phyloP scores from a whole-genome alignment of 2,329 filamentous ascomycete species.

The Talaromyces sp. region DNA sequence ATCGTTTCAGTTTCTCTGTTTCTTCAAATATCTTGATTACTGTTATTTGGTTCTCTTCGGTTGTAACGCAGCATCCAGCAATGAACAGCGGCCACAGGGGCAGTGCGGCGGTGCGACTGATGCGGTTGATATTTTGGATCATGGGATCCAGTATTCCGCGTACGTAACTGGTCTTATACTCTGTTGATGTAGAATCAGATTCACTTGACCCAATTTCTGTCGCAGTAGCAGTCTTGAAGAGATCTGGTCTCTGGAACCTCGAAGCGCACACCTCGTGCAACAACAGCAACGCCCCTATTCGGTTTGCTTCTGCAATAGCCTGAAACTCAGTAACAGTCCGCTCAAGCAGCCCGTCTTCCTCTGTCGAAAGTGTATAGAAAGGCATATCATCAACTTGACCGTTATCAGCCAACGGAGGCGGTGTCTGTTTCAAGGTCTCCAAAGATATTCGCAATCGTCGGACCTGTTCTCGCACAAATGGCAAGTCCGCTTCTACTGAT shows the following conservation, averaged over 20 bases:
- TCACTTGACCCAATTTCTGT: neutral
- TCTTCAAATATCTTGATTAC: slow-evolving; percentile 26
- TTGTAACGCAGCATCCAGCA: slow-evolving; percentile 26
- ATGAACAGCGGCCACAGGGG: slow-evolving; percentile 30
- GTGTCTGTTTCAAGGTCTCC: slow-evolving; percentile 6
- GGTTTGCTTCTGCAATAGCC: slow-evolving; percentile 27
- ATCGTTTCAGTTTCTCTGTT: slow-evolving; percentile 23
- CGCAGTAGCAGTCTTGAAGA: neutral
- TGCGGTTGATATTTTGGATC: slow-evolving; percentile 20
- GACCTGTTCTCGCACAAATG: slow-evolving; percentile 4
- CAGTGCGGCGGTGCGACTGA: slow-evolving; percentile 25
- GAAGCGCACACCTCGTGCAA: slow-evolving; percentile 23
- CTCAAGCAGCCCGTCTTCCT: neutral
- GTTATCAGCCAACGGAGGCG: neutral
- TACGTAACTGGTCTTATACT: slow-evolving; percentile 17
- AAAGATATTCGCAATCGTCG: neutral
- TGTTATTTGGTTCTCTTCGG: slow-evolving; percentile 23
- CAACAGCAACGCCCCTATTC: slow-evolving; percentile 24
- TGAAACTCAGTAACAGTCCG: slow-evolving; percentile 19
- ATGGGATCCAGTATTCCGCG: slow-evolving; percentile 22
- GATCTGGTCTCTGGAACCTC: slow-evolving; percentile 6
- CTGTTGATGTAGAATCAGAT: neutral
- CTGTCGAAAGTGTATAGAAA: neutral
- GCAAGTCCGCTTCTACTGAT: slow-evolving; percentile 5
- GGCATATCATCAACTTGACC: neutral